A percentile compares a stretch with the other conserved stretches of the same genome.
These are phyloP conservation scores for Vicia villosa DNA, from an alignment of 306 rosid genomes.

Conservation along the genomic window DNA sequence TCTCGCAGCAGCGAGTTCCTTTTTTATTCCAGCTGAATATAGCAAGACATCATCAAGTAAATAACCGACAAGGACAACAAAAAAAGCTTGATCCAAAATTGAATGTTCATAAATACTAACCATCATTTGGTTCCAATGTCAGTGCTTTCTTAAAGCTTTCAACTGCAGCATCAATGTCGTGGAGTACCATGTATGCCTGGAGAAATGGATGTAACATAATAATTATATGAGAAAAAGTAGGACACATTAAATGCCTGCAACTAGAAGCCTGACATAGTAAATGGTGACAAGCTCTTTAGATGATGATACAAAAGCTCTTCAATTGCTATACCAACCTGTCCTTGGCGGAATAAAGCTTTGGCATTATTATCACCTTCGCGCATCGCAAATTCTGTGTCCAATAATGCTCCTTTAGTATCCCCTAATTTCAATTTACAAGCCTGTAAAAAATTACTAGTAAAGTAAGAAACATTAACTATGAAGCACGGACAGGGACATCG, in stretches of 20 bases:
- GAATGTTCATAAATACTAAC: conserved; percentile 44
- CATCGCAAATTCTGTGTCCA: conserved; percentile 93
- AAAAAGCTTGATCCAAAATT: conserved; percentile 13
- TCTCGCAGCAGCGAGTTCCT: conserved; percentile 74
- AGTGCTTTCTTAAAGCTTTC: conserved; percentile 80
- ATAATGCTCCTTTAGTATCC: conserved; percentile 85
- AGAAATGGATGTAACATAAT: conserved; percentile 25
- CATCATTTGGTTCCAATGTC: conserved; percentile 86
- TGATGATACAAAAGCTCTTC: neutral
- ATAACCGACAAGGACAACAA: conserved; percentile 29
- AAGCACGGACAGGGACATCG: too few relatives aligned
- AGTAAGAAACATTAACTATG: conserved; percentile 12
- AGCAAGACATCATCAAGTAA: conserved; percentile 24
- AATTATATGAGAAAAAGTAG: conserved; percentile 28
- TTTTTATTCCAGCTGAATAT: conserved; percentile 82
- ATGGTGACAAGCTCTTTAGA: conserved; percentile 6
- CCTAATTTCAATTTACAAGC: conserved; percentile 91
- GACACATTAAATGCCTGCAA: conserved; percentile 16
- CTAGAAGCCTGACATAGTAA: conserved; percentile 8
- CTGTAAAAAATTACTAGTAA: conserved; percentile 38
- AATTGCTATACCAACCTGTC: conserved; percentile 73
- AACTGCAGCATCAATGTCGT: conserved; percentile 85
- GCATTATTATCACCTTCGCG: conserved; percentile 89
- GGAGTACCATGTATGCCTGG: conserved; percentile 81
- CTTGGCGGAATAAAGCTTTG: conserved; percentile 94